Evolutionary conservation across 2,329 filamentous ascomycete genomes (phyloP).

Genomic region (Fusarium caatingaense): DNA sequence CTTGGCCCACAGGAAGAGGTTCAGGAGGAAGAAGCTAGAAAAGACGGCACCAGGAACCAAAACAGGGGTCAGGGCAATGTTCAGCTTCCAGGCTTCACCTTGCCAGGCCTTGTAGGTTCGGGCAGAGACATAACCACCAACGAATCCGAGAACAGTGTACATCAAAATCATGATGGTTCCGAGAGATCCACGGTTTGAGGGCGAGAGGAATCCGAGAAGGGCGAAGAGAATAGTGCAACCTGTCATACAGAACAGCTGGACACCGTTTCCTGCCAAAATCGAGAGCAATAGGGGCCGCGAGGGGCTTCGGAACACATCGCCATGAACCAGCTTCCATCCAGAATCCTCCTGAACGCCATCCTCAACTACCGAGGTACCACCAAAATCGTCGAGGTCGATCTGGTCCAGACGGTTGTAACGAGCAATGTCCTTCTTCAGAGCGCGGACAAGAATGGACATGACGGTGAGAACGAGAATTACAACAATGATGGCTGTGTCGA

Average conservation of each 20-base stretch:
- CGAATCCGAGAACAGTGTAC: conserved; percentile 91
- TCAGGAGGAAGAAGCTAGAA: conserved; percentile 87
- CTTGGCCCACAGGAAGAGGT: conserved; percentile 96
- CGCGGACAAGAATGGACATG: conserved; percentile 88
- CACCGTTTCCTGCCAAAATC: conserved; percentile 90
- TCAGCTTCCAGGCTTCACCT: conserved; percentile 93
- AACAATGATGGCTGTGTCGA: conserved; percentile 96
- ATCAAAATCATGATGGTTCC: conserved; percentile 93
- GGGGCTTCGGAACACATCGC: conserved; percentile 94
- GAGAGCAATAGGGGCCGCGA: conserved; percentile 85
- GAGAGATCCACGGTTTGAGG: conserved; percentile 92
- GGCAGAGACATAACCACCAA: conserved; percentile 90
- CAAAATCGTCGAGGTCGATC: conserved; percentile 89
- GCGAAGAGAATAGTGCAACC: conserved; percentile 94
- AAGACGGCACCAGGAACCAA: conserved; percentile 91
- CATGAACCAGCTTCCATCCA: conserved; percentile 98
- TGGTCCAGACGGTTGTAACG: conserved; percentile 95
- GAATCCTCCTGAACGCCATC: conserved; percentile 98
- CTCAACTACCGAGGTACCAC: conserved; percentile 80
- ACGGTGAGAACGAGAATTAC: conserved; percentile 92
- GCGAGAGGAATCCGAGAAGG: conserved; percentile 92
- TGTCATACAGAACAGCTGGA: conserved; percentile 97
- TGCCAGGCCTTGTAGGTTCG: conserved; percentile 94
- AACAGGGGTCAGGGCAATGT: conserved; percentile 88
- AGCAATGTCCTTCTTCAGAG: conserved; percentile 93